Evolutionary conservation across 148 eudicot genomes (phyloP).

Genomic region (Rhododendron ovatum): DNA sequence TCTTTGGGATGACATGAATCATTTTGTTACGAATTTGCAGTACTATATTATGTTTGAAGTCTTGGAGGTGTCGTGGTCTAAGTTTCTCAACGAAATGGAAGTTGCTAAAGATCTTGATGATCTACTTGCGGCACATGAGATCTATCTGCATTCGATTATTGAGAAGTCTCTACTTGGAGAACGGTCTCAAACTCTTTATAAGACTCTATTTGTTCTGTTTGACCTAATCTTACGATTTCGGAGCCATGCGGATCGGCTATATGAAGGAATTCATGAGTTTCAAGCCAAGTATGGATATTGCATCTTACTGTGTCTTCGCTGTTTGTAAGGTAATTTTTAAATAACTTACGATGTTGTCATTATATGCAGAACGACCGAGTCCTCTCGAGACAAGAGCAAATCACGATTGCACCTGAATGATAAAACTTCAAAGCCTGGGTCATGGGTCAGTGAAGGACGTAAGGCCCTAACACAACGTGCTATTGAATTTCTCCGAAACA

Average conservation of each 20-base stretch:
- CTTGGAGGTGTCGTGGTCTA: slow-evolving; percentile 95
- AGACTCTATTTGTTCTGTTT: slow-evolving; percentile 70
- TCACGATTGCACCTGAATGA: slow-evolving; percentile 27
- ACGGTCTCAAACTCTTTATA: slow-evolving; percentile 58
- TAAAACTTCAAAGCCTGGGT: slow-evolving; percentile 56
- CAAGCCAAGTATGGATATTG: slow-evolving; percentile 61
- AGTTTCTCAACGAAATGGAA: slow-evolving; percentile 82
- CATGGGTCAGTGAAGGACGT: slow-evolving; percentile 81
- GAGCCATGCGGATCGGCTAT: slow-evolving; percentile 85
- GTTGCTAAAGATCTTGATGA: slow-evolving; percentile 95
- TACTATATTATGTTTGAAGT: slow-evolving; percentile 99
- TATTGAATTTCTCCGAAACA: slow-evolving; percentile 61
- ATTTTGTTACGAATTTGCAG: slow-evolving; percentile 89
- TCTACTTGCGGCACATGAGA: slow-evolving; percentile 94
- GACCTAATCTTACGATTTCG: slow-evolving; percentile 77
- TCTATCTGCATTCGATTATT: slow-evolving; percentile 81
- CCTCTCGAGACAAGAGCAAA: slow-evolving; percentile 48
- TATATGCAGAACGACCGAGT: slow-evolving; percentile 52
- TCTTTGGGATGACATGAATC: slow-evolving; percentile 98
- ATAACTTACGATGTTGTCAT: slow-evolving; percentile 9
- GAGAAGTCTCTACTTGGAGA: slow-evolving; percentile 97
- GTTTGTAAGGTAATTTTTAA: background rate
- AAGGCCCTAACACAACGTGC: slow-evolving; percentile 82
- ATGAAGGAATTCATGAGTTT: slow-evolving; percentile 85
- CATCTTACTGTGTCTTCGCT: slow-evolving; percentile 8